A percentile compares a stretch with the other conserved stretches of the same genome.
phyloP scores from a whole-genome alignment of 1,284 basidiomycete species.

The Xanthoconium separans region DNA sequence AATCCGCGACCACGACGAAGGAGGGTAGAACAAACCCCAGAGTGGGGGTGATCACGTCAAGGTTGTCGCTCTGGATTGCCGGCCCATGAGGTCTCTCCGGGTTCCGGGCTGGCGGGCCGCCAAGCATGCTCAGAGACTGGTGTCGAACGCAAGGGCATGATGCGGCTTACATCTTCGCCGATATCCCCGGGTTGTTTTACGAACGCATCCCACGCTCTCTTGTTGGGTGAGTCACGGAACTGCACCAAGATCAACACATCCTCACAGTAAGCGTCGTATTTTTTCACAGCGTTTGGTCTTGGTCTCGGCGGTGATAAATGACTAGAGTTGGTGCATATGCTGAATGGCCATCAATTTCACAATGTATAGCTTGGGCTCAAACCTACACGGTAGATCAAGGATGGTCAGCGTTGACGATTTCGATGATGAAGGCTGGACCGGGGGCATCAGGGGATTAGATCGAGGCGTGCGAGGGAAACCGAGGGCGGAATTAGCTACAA shows the following conservation, averaged over 20 bases:
- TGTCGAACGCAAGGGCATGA: background rate
- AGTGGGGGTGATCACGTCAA: too few relatives aligned
- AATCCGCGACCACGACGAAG: background rate
- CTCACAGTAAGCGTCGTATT: background rate
- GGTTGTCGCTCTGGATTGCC: too few relatives aligned
- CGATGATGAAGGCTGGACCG: background rate
- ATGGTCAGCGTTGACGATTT: too few relatives aligned
- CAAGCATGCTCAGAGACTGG: background rate
- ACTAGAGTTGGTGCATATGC: background rate
- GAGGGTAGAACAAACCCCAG: background rate
- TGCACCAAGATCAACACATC: background rate
- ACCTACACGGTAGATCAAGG: background rate
- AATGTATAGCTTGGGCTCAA: background rate
- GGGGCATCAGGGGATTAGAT: background rate
- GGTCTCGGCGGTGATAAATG: background rate
- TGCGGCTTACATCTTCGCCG: background rate
- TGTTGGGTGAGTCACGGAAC: background rate
- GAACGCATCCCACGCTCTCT: background rate
- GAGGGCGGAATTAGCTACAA: background rate
- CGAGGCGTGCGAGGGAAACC: conserved; percentile 4
- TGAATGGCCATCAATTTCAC: background rate
- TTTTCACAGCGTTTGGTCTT: background rate
- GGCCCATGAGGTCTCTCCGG: too few relatives aligned
- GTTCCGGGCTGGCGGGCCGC: too few relatives aligned
- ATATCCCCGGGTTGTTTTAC: background rate